Evolutionary conservation across 192 early-diverging fungal genomes (phyloP), one percentile per base, ranked within the genome.

Genomic region (Coemansia sp.): DNA sequence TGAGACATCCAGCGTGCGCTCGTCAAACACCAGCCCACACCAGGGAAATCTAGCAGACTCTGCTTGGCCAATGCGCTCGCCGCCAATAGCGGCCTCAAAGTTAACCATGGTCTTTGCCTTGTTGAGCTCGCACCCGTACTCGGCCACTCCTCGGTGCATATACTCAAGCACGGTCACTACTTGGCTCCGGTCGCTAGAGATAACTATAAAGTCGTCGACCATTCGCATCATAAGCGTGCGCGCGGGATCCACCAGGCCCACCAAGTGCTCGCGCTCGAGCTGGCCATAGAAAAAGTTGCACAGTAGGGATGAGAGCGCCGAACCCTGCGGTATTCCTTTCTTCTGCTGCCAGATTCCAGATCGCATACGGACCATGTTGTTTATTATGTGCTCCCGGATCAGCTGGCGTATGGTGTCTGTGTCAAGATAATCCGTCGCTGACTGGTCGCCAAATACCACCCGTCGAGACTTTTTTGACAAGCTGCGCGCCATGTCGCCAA

Each of bases 301-400:
- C 58, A 98, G 86, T 6, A 95, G 55, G 38, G 91, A 85, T 0
- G 96, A 98, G 21, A 98, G 71, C 23, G 90, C 77, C 4, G 95
- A 96, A 0, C 96, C 96, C 73, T 98, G 96, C 3, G 96, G 96
- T 35, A 98, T 95, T 5, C 96, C 96, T 1, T 82, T 72, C 0
- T 78, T 71, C 68, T 96, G 95, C 38, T 78, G 80, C 75, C 90
- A 93, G 66, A 88, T 85, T 38, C 80, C 60, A 23, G 76, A 76
- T 2, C 87, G 87, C 58, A 90, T 80, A 77, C 86, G 76, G 23
- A 95, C 86, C 28, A 90, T 71, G 67, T 93, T 93, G 42, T 87
- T 76, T 6, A 69, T 73, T 30, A 95, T 72, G 66, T 95, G 93
- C 46, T 88, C 87, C 11, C 75, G 69, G 9, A 96, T 64, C 40